Evolutionary conservation across 306 rosid species (phyloP), one percentile per base, ranked within the genome.

Genomic region (Castanea sativa): DNA sequence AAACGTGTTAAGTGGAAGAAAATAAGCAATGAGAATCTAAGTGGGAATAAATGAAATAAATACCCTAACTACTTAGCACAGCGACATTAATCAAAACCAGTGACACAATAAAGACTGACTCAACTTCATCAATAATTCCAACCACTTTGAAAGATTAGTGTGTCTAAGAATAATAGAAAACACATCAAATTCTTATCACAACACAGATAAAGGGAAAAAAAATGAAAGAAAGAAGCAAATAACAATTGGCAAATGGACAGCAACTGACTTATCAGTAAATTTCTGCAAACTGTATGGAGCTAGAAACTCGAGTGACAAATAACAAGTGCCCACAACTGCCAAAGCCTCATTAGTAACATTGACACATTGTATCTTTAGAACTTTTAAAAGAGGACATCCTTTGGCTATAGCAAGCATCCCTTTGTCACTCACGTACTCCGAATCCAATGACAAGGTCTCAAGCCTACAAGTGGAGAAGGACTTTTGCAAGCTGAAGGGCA

Each of bases 261-360:
- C 35, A 55, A 80, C 93, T 89, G 43, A 96, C 99, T 79, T 90
- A 65, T 95, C 99, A 13, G 96, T 91, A 83, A 90, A 96, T 83
- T 80, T 89, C 82, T 93, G 98, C 80, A 93, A 92, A 76, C 96
- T 92, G 76, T 87, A 91, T 52, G 91, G 87, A 82, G 97, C 94
- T 86, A 96, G 78, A 49, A 90, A 64, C 83, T 91, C 96, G 80
- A 93, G 74, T 18, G 89, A 89, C 69, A 74, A 80, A 83, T 96
- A 93, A 55, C 70, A 79, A 57, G 77, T 76, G 32, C 98, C 98
- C 29, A 93, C 99, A 79, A 89, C 92, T 67, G 82, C 83, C 92
- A 96, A 82, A 76, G 97, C 96, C 33, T 93, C 98, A 71, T 95
- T 97, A 1, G 96, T 91, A 60, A 93, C 97, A 88, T 89, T 89